Evolutionary conservation across 1,139 yeast species (phyloP), one percentile per base, ranked within the genome.

Genomic region (Pichia sp.): DNA sequence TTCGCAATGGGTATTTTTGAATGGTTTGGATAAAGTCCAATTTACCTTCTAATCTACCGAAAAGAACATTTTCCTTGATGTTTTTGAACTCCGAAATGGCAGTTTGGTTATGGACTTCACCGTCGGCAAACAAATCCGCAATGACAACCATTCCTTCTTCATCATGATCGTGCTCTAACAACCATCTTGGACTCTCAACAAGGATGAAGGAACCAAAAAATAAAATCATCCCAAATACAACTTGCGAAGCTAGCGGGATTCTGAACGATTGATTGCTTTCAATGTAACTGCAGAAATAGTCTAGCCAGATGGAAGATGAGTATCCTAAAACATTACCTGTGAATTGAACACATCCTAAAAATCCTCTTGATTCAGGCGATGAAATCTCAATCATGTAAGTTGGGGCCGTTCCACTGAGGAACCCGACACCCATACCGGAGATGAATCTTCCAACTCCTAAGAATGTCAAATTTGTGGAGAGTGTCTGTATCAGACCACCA

Each of bases 401-500:
- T 0, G 98, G 97, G n/a, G 93, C 94, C 45, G 90, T 88, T 7
- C 96, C 88, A n/a, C 95, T 85, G 47, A 91, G 73, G 60, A 88
- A 76, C 12, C 97, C 98, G 40, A 91, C 91, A 15, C 96, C 96
- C 33, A 90, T 58, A 62, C 97, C 97, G 39, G 91, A 79, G 37
- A 90, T 75, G 40, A 89, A 75, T 56, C 98, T 75, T 1, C 97
- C 96, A 32, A 79, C 51, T 27, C 87, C 80, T 65, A 90, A 71
- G 42, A 74, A 65, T 19, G 60, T 35, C 64, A 83, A 75, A 44
- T 68, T 71, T 15, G 66, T 62, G 1, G 89, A 69, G 34, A 73
- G 65, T 0, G 94, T 76, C 67, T 90, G 97, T 43, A 89, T 64
- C 0, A 75, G 61, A 4, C 96, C 97, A 17, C 98, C 98, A 19